Base-by-base conservation (phyloP, 192 early-diverging fungal species). In the Kappamyces sp. region DNA sequence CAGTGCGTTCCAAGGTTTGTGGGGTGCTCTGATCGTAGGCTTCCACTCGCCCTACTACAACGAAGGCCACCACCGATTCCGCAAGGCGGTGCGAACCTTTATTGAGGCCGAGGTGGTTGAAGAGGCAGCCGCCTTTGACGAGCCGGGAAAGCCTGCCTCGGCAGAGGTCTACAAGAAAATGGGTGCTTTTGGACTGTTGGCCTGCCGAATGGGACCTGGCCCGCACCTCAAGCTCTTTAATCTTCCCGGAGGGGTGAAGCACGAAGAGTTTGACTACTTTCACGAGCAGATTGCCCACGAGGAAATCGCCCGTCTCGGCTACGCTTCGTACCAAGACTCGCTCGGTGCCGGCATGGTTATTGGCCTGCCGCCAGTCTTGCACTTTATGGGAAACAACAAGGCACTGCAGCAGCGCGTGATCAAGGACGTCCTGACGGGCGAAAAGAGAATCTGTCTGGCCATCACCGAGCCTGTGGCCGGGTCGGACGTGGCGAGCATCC, bases 191-290 rank as follows among this genome's bases (percentile, higher is more conserved):
- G 72, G 72, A 12, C 6, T 76, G 2, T 58, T 71, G 33, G 77
- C 74, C 5, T 55, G 47, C 23, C 68, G 74, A 46, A 47, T 79
- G 32, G 75, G 75, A 9, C 76, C 76, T 32, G 76, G 76, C 2
- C 66, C 62, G 12, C 70, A 74, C 41, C 49, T 78, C 64, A 66
- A 69, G 48, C 66, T 64, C 31, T 36, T 55, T 31, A 61, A 39
- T 23, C 66, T 78, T 6, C 65, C 64, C 8, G 70, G 69, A 10
- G 76, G 72, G 31, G 70, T 78, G 39, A 69, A 72, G 47, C 69
- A 72, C 4, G 76, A 74, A 50, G 72, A 78, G 47, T 78, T 74
- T 66, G 76, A 78, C 53, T 78, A 78, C 55, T 78, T 78, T 62
- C 76, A 78, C 58, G 76, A 78, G 52, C 46, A 57, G 53, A 72